Base-by-base conservation (phyloP, 2,329 filamentous ascomycete species). In the Ramichloridium luteum region DNA sequence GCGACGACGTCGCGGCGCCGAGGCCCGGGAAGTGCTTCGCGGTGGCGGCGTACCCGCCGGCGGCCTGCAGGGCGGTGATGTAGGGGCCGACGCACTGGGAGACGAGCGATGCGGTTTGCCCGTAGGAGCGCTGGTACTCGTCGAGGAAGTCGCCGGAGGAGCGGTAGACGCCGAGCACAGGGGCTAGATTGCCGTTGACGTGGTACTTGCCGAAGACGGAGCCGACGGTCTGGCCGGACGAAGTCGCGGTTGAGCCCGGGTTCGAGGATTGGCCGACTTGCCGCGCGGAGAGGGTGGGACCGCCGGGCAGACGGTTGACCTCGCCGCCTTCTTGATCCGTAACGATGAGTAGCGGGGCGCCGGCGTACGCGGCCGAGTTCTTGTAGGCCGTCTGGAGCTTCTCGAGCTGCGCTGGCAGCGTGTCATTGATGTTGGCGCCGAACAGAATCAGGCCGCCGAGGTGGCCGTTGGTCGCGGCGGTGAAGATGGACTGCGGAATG, bases 1-100 rank as follows among this genome's bases (percentile, higher is more conserved):
- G 27, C 8, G 32, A 14, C 25, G 29, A 20, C 4, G 25, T 20
- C 4, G 38, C 40, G 11, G 38, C 32, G 0, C 38, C 40, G 4
- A 40, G 28, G 8, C 40, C 40, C 1, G 40, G 40, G 3, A 43
- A 41, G 16, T 43, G 40, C 25, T 43, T 43, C 6, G 38, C 38
- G 6, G 40, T 41, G 11, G 40, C 40, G n/a, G 36, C 27, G 13
- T 20, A 34, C n/a, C n/a, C n/a, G 11, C 34, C 34, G 8, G 25
- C 15, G 6, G 30, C 15, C 27, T 43, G 40, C 4, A 40, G 25
- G 12, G 32, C 28, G n/a, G 27, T 17, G 13, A 43, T 37, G 35
- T 34, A 43, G 4, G 35, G 31, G 5, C 26, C 38, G 15, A 27
- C 28, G 9, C 29, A 26, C n/a, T 34, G 26, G 3, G 35, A 30